These are phyloP conservation scores for Fusarium hainanense DNA, from an alignment of 2,329 filamentous ascomycete species.

Conservation along the genomic window DNA sequence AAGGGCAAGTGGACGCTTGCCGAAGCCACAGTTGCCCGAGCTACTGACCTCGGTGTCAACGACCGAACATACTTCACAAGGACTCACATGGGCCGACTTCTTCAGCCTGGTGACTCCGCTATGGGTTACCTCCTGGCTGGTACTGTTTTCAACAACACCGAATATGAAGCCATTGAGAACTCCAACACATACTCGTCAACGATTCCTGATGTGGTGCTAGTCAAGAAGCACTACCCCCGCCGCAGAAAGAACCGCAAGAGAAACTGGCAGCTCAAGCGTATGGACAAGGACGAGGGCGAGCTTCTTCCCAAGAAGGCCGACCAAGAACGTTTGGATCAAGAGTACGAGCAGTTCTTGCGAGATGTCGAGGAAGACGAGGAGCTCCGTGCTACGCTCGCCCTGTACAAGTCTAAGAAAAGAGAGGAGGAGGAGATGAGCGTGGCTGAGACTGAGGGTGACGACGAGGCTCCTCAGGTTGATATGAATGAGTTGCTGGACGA, in stretches of 20 bases:
- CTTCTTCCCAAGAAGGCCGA: constrained; percentile 87
- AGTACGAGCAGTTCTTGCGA: constrained; percentile 97
- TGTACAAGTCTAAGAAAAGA: constrained; percentile 79
- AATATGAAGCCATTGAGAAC: constrained; percentile 84
- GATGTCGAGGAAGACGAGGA: constrained; percentile 97
- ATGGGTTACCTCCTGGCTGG: constrained; percentile 94
- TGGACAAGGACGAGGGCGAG: constrained; percentile 90
- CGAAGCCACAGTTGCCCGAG: constrained; percentile 88
- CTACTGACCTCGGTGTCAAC: constrained; percentile 86
- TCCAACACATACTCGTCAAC: constrained; percentile 79
- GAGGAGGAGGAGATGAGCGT: constrained; percentile 73
- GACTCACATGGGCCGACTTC: constrained; percentile 86
- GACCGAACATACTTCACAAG: constrained; percentile 89
- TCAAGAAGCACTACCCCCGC: constrained; percentile 96
- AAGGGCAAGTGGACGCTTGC: constrained; percentile 87
- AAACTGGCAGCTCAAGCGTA: constrained; percentile 95
- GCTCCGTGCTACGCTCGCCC: constrained; percentile 80
- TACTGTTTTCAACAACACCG: constrained; percentile 90
- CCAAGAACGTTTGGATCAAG: constrained; percentile 86
- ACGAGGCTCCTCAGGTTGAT: constrained; percentile 75
- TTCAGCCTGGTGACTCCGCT: constrained; percentile 90
- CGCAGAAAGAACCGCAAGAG: constrained; percentile 83
- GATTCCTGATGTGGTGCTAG: constrained; percentile 91
- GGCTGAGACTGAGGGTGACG: constrained; percentile 72
- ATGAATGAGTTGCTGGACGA: constrained; percentile 90